Percentiles rank a stretch among this genome's conserved stretches.
Evolutionary conservation across 2,329 filamentous ascomycete species (phyloP).

Genomic region (Leptosphaerulina australis): DNA sequence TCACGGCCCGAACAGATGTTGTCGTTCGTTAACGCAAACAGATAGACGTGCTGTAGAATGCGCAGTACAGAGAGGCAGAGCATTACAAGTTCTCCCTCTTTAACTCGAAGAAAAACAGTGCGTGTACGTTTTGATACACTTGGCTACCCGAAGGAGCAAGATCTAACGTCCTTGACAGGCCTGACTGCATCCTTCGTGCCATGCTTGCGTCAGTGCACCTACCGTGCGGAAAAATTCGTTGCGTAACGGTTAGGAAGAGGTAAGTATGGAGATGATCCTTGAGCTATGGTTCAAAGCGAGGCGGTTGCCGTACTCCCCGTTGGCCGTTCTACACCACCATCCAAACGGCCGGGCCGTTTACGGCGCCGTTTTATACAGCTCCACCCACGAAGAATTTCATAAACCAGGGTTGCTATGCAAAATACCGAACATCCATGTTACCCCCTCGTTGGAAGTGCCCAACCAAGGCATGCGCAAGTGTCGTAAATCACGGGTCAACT

Average conservation of each 20-base stretch:
- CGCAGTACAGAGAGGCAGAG: neutral
- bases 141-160: constrained; percentile 2
- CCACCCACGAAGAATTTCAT: constrained; percentile 9
- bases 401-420: neutral
- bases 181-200: neutral
- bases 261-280: constrained; percentile 10
- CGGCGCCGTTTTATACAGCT: neutral
- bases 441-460: neutral
- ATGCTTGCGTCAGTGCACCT: neutral
- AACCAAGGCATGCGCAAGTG: constrained; percentile 2
- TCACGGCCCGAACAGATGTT: neutral
- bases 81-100: constrained; percentile 7
- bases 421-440: constrained; percentile 2
- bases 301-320: neutral
- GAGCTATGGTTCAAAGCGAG: neutral
- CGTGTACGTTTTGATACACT: constrained; percentile 9
- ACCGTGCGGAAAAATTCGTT: constrained; percentile 8
- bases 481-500: no score
- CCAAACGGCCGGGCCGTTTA: constrained; percentile 1
- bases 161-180: constrained; percentile 4
- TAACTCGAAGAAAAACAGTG: neutral
- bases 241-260: neutral
- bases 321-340: neutral
- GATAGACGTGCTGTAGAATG: neutral
- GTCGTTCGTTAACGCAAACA: constrained; percentile 1